Conservation (phyloP, 2,329 filamentous ascomycete species). For the Alternaria gaisen region DNA sequence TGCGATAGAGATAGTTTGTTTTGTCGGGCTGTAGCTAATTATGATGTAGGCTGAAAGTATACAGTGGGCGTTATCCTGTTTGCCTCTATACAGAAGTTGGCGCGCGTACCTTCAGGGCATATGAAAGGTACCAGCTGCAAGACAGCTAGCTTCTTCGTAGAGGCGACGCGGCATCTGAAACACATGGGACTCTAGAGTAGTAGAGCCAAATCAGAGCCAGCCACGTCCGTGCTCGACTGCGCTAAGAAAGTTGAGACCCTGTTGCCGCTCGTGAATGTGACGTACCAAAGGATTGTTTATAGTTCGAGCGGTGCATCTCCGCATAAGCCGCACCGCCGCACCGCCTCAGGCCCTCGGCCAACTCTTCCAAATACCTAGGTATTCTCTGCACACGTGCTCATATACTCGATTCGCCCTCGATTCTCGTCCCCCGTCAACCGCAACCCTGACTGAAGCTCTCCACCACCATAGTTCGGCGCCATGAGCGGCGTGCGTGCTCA, state of each 20-base stretch:
- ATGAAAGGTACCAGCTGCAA: neutral
- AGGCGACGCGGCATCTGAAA: conserved; percentile 4
- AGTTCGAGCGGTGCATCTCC: conserved; percentile 12
- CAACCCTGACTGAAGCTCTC: conserved; percentile 5
- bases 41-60: neutral
- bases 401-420: conserved; percentile 8
- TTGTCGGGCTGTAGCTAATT: neutral
- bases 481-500: conserved; percentile 52
- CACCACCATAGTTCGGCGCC: conserved; percentile 21
- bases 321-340: conserved; percentile 13
- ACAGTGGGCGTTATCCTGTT: neutral
- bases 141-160: neutral
- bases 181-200: conserved; percentile 11
- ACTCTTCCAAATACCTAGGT: conserved; percentile 2
- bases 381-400: conserved; percentile 25
- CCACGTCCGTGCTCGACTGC: conserved; percentile 20
- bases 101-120: neutral
- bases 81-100: neutral
- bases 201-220: conserved; percentile 20
- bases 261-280: conserved; percentile 18
- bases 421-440: neutral
- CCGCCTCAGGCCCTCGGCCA: conserved; percentile 14
- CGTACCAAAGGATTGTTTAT: conserved; percentile 28
- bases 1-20: neutral
- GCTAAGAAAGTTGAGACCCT: conserved; percentile 16